Conservation (phyloP, 2,329 filamentous ascomycete species). For the Aspergillus hiratsukae region DNA sequence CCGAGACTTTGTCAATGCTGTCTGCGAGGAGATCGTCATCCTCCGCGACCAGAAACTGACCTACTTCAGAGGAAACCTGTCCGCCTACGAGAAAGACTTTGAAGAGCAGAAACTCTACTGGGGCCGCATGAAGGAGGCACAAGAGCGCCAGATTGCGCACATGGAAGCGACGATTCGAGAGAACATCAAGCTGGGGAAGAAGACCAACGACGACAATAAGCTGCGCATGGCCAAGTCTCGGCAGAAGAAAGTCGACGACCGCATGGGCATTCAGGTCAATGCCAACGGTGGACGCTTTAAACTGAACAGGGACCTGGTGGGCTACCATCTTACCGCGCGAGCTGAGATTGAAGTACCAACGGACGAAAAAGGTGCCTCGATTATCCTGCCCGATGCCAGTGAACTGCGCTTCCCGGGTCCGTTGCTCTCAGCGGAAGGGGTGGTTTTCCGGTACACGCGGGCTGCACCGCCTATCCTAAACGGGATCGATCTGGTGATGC, state of each 20-base stretch:
- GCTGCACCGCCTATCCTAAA: constrained; percentile 50
- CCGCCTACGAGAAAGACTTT: constrained; percentile 65
- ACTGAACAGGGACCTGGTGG: constrained; percentile 67
- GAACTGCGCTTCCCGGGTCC: constrained; percentile 72
- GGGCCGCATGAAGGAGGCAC: constrained; percentile 72
- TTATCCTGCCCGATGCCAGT: constrained; percentile 58
- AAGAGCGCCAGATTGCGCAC: constrained; percentile 74
- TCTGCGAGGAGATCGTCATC: constrained; percentile 71
- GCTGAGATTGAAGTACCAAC: constrained; percentile 67
- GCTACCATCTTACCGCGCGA: constrained; percentile 56
- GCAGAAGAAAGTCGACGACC: constrained; percentile 78
- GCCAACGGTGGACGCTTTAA: constrained; percentile 73
- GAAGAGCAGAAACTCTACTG: constrained; percentile 63
- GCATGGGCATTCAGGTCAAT: constrained; percentile 71
- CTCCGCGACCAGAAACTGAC: constrained; percentile 67
- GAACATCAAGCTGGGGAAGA: constrained; percentile 70
- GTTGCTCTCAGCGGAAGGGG: constrained; percentile 66
- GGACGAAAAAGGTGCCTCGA: constrained; percentile 55
- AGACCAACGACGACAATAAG: constrained; percentile 78
- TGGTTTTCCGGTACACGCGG: constrained; percentile 59
- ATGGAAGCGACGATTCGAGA: constrained; percentile 73
- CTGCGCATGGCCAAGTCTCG: constrained; percentile 78
- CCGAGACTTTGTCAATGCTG: constrained; percentile 70
- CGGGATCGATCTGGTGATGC: constrained; percentile 63
- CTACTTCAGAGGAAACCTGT: constrained; percentile 71